Evolutionary conservation across 140 eudicot species (phyloP).

Genomic region (Erigeron philadelphicus): DNA sequence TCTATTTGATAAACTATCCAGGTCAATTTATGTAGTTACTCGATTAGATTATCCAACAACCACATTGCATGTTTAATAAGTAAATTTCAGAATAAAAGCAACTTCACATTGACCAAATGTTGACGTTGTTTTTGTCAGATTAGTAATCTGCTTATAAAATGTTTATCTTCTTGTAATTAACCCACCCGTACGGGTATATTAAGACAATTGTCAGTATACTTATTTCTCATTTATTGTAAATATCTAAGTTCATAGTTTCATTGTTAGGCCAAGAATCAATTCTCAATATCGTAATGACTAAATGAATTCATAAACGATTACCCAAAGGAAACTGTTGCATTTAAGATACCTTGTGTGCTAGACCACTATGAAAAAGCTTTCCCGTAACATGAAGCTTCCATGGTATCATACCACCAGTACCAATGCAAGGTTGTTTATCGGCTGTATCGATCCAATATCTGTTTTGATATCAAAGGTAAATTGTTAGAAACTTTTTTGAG

Average conservation of each 20-base stretch:
- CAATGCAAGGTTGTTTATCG: conserved; percentile 95
- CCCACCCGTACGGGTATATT: background rate
- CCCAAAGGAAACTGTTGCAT: background rate
- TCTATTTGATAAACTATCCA: background rate
- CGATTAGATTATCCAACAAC: background rate
- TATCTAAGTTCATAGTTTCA: background rate
- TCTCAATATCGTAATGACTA: background rate
- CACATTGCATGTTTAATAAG: background rate
- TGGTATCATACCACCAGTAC: conserved; percentile 92
- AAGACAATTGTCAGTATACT: background rate
- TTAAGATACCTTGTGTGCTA: conserved; percentile 65
- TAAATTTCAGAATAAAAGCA: no score
- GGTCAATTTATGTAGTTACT: no score
- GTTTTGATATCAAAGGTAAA: conserved; percentile 5
- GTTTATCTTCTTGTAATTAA: background rate
- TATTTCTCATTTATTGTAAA: background rate
- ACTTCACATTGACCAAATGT: no score
- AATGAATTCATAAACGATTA: background rate
- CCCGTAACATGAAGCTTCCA: conserved; percentile 86
- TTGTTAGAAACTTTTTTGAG: background rate
- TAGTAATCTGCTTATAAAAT: background rate
- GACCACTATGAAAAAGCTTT: conserved; percentile 94
- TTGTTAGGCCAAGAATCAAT: background rate
- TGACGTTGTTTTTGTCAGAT: background rate
- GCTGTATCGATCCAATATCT: conserved; percentile 97